Conservation (phyloP, 768 basidiomycete species). For the Boletales sp. region DNA sequence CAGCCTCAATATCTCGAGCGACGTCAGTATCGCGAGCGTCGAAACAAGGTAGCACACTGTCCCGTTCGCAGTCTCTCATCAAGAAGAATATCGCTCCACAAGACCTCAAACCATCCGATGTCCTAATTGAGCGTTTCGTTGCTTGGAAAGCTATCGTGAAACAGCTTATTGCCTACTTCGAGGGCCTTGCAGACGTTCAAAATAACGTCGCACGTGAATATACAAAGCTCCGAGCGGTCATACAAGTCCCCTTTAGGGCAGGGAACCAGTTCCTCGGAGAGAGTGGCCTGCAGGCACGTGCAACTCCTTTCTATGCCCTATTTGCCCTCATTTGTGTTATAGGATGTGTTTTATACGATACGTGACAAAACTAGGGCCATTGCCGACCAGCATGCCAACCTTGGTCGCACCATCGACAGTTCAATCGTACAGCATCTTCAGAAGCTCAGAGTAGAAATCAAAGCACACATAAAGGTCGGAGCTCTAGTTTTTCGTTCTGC, state of each 20-base stretch:
- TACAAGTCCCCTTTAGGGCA: slow-evolving; percentile 93
- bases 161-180: slow-evolving; percentile 91
- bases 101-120: slow-evolving; percentile 88
- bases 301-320: not conserved
- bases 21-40: slow-evolving; percentile 67
- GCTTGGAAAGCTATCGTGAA: slow-evolving; percentile 97
- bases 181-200: slow-evolving; percentile 69
- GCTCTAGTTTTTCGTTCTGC: not conserved
- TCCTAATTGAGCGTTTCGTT: slow-evolving; percentile 92
- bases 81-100: slow-evolving; percentile 91
- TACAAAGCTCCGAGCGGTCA: slow-evolving; percentile 89
- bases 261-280: slow-evolving; percentile 99
- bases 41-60: slow-evolving; percentile 66
- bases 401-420: slow-evolving; percentile 93
- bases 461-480: slow-evolving; percentile 90
- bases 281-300: slow-evolving; percentile 78
- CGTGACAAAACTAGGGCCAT: slow-evolving; percentile 91
- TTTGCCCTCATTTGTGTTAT: not conserved
- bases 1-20: slow-evolving; percentile 58
- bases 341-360: slow-evolving; percentile 92
- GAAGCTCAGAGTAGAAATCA: slow-evolving; percentile 92
- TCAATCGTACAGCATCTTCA: slow-evolving; percentile 98
- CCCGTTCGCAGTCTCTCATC: slow-evolving; percentile 82
- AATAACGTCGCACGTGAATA: slow-evolving; percentile 92
- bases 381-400: slow-evolving; percentile 94